Conservation (phyloP, 352 stramenopile species). For the Aphanomyces cochlioides region DNA sequence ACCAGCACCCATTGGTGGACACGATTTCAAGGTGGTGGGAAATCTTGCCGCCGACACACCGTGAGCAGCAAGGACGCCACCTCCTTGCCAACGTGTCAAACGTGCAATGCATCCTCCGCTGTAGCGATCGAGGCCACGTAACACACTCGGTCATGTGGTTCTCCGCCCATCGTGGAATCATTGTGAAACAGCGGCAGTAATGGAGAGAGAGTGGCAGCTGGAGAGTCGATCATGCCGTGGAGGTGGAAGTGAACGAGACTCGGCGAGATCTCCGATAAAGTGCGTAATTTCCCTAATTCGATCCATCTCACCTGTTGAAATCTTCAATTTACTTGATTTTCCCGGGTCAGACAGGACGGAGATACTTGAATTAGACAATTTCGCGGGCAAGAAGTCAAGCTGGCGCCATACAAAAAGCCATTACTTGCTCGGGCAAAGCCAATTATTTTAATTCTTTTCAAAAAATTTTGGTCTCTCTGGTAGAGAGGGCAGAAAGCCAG, state of each 20-base stretch:
- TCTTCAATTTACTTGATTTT: not conserved
- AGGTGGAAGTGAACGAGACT: too few relatives aligned
- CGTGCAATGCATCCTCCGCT: not conserved
- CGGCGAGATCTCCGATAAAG: not conserved
- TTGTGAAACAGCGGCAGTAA: not conserved
- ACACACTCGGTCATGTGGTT: too few relatives aligned
- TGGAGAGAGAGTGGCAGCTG: not conserved
- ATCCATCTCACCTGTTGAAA: constrained; percentile 11
- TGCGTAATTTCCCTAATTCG: constrained; percentile 8
- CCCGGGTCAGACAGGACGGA: not conserved
- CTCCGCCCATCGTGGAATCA: too few relatives aligned
- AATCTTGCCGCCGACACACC: too few relatives aligned
- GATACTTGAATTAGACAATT: constrained; percentile 6
- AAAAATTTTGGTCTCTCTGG: too few relatives aligned
- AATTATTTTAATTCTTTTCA: not conserved
- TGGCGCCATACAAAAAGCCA: constrained; percentile 20
- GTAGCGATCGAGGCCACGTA: too few relatives aligned
- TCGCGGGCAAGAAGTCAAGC: not conserved
- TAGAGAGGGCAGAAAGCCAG: not conserved
- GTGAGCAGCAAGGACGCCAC: too few relatives aligned
- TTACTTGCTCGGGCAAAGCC: constrained; percentile 3
- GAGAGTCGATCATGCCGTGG: not conserved
- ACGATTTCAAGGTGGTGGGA: too few relatives aligned
- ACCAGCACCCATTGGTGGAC: too few relatives aligned
- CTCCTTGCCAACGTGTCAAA: not conserved